These are phyloP conservation scores for Dactylorhiza incarnata DNA, from an alignment of 106 monocot genomes.

Conservation along the genomic window DNA sequence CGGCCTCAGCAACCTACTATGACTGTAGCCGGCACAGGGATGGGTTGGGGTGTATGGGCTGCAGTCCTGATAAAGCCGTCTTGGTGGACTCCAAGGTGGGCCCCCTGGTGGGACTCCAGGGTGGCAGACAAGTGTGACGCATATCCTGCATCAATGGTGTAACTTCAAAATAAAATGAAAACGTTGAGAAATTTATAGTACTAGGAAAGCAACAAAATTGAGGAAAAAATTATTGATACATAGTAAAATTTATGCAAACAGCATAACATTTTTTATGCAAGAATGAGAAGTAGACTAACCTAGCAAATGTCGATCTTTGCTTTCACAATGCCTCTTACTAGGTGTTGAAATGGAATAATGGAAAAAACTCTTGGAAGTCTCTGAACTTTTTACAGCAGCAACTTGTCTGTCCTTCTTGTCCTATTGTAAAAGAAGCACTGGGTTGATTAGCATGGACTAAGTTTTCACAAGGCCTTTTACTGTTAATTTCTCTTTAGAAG, in stretches of 20 bases:
- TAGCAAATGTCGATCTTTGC: slow-evolving; percentile 24
- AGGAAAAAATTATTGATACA: neutral
- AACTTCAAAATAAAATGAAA: no score
- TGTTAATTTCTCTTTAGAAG: no score
- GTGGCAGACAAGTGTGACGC: no score
- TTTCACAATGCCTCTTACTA: slow-evolving; percentile 40
- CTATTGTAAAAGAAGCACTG: slow-evolving; percentile 21
- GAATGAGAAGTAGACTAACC: slow-evolving; percentile 21
- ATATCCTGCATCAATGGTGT: no score
- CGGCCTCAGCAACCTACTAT: no score
- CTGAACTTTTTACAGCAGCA: slow-evolving; percentile 14
- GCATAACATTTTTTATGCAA: neutral
- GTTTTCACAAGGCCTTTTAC: no score
- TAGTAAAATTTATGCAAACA: neutral
- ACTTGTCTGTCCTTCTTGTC: slow-evolving; percentile 23
- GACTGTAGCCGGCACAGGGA: no score
- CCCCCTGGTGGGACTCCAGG: no score
- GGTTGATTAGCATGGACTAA: neutral
- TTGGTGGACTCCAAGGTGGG: no score
- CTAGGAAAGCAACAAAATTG: neutral
- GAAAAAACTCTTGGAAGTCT: slow-evolving; percentile 13
- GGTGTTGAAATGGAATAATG: slow-evolving; percentile 15
- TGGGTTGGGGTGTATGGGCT: no score
- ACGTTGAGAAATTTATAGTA: neutral
- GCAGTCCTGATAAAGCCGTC: no score